Conservation (phyloP, 768 basidiomycete genomes). For the Boletus eberwhitei region DNA sequence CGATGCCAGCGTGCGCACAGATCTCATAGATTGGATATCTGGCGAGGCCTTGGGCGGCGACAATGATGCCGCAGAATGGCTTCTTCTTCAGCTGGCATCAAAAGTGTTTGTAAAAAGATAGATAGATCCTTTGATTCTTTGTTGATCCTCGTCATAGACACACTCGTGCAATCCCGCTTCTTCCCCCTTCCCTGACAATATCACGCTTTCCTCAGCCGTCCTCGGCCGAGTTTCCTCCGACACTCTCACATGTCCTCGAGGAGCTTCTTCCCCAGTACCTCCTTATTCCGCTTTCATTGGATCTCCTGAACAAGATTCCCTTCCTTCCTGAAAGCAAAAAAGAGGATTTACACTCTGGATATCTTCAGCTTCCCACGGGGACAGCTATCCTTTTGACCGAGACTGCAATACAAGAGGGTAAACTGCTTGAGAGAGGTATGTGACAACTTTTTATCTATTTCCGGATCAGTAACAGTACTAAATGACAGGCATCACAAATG, state of each 20-base stretch:
- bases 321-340: constrained; percentile 68
- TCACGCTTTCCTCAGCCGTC: constrained; percentile 55
- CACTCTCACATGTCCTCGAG: constrained; percentile 52
- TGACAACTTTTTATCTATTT: not conserved
- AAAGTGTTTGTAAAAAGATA: constrained; percentile 51
- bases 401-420: constrained; percentile 64
- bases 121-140: not conserved
- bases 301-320: constrained; percentile 50
- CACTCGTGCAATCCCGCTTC: constrained; percentile 61
- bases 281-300: constrained; percentile 58
- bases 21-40: constrained; percentile 73
- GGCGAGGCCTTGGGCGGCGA: constrained; percentile 68
- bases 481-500: constrained; percentile 54
- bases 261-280: constrained; percentile 57
- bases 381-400: constrained; percentile 64
- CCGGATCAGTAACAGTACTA: not conserved
- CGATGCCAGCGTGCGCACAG: constrained; percentile 37
- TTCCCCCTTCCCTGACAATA: constrained; percentile 64
- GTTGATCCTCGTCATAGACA: constrained; percentile 42
- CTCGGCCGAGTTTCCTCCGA: constrained; percentile 34
- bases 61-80: constrained; percentile 67
- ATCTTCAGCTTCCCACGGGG: constrained; percentile 66
- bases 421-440: constrained; percentile 48
- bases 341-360: constrained; percentile 71
- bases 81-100: constrained; percentile 56